A percentile compares a stretch with the other conserved stretches of the same genome.
These are phyloP conservation scores for Hypomontagnella monticulosa DNA, from an alignment of 495 filamentous ascomycete species.

Conservation along the genomic window DNA sequence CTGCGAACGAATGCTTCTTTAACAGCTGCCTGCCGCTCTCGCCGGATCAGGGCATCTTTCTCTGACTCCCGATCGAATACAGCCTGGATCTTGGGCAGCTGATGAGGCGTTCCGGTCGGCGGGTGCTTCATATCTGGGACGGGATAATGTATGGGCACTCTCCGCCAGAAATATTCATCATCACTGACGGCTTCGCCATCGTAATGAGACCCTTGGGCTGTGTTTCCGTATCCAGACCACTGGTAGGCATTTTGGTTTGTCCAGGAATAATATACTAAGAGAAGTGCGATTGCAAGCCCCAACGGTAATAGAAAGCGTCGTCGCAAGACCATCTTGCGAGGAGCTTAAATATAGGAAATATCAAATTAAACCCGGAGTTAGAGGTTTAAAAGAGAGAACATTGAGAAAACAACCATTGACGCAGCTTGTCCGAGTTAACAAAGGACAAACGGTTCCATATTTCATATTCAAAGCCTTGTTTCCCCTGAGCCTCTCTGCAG, in stretches of 20 bases:
- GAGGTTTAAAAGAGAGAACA: no score
- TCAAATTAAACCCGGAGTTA: no score
- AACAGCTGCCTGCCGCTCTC: slow-evolving; percentile 66
- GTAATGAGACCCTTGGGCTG: background rate
- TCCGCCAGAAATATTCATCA: slow-evolving; percentile 49
- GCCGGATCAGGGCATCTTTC: slow-evolving; percentile 54
- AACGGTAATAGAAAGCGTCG: slow-evolving; percentile 28
- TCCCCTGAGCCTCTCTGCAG: slow-evolving; percentile 11
- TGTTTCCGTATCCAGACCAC: slow-evolving; percentile 8
- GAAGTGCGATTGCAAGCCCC: slow-evolving; percentile 12
- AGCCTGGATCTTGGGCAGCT: slow-evolving; percentile 78
- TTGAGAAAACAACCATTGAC: no score
- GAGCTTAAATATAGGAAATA: no score
- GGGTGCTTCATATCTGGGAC: slow-evolving; percentile 70
- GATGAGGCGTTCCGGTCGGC: slow-evolving; percentile 68
- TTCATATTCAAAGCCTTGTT: slow-evolving; percentile 1
- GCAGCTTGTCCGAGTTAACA: no score
- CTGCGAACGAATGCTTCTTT: slow-evolving; percentile 73
- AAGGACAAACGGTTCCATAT: slow-evolving; percentile 6
- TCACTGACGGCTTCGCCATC: slow-evolving; percentile 12
- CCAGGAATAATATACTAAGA: slow-evolving; percentile 30
- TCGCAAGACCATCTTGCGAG: slow-evolving; percentile 24
- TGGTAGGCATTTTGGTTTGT: slow-evolving; percentile 9
- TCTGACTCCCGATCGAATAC: slow-evolving; percentile 45
- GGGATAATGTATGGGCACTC: slow-evolving; percentile 65